Evolutionary conservation across 345 rosid species (phyloP), one percentile per base, ranked within the genome.

Genomic region (Kandelia obovata): DNA sequence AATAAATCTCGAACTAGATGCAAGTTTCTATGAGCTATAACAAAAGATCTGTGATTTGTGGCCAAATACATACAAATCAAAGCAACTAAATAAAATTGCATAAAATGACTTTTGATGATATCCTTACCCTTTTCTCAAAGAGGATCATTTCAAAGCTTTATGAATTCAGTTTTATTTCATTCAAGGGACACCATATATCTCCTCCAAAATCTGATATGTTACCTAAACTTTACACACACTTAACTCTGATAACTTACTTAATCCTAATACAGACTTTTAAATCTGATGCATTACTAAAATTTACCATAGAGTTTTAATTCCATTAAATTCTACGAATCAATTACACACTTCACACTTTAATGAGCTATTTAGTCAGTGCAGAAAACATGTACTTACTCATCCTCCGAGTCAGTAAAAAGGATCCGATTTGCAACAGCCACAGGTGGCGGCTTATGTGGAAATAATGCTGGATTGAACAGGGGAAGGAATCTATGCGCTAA

Each of bases 381-480:
- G 69, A 67, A 27, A 49, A 43, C 32, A 46, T 6, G 62, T 71
- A 86, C 96, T 86, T 74, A 88, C 99, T 91, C 96, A 83, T 94
- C 98, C 86, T 94, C 97, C 76, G 93, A 67, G 56, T 89, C 96
- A 66, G 99, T 92, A 77, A 95, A 95, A 75, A 95, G 98, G 71
- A 90, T 81, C 73, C 98, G 81, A 81, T 83, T 88, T 61, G 86
- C 86, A 21, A 88, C 87, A 65, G 98, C 79, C 25, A 74, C 72
- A 69, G 84, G 82, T 37, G 99, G 98, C 66, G 98, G 94, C 80
- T 90, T 95, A 82, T 90, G 91, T 17, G 98, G 99, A 82, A 84
- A 92, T 8, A 95, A 72, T 31, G 89, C 83, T 62, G 73, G 82
- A 79, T 86, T 95, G 71, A 95, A 87, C 62, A 85, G 73, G 0